A percentile compares a stretch with the other conserved stretches of the same genome.
Evolutionary conservation across 306 rosid species (phyloP).

Genomic region (Dryas octopetala): DNA sequence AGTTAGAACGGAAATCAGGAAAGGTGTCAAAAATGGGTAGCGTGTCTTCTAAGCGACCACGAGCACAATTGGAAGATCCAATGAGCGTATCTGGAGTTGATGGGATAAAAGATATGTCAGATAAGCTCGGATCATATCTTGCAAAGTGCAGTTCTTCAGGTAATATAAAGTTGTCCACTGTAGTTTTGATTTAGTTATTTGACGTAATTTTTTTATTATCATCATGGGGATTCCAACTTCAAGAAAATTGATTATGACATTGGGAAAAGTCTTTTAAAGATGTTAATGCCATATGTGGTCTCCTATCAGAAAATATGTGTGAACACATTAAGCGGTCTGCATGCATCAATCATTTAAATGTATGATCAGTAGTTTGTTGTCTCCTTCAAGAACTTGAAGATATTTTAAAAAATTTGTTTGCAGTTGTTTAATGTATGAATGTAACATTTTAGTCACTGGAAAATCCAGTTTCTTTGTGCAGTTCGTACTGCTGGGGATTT

Average conservation of each 20-base stretch:
- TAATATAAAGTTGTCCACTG: slow-evolving; percentile 22
- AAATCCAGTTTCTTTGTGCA: not conserved
- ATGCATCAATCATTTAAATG: not conserved
- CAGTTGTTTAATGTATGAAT: not conserved
- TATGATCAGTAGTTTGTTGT: not conserved
- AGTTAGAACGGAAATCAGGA: slow-evolving; percentile 52
- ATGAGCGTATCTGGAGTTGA: slow-evolving; percentile 38
- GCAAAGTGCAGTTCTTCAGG: slow-evolving; percentile 60
- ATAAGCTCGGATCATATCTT: slow-evolving; percentile 51
- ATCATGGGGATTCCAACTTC: not conserved
- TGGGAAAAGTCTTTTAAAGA: not conserved
- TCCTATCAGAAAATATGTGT: not conserved
- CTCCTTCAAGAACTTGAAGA: not conserved
- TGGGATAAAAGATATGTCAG: slow-evolving; percentile 49
- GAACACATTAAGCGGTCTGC: not conserved
- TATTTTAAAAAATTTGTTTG: not conserved
- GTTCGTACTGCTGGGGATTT: not conserved
- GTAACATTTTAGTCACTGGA: not conserved
- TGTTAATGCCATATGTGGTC: not conserved
- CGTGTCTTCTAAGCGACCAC: slow-evolving; percentile 58
- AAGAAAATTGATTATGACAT: not conserved
- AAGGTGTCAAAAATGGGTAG: slow-evolving; percentile 51
- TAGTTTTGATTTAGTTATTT: not conserved
- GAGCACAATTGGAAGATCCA: slow-evolving; percentile 54
- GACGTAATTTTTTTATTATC: not conserved